These are phyloP conservation scores for Angomonas desouzai DNA, from an alignment of 208 protist genomes.

Conservation along the genomic window DNA sequence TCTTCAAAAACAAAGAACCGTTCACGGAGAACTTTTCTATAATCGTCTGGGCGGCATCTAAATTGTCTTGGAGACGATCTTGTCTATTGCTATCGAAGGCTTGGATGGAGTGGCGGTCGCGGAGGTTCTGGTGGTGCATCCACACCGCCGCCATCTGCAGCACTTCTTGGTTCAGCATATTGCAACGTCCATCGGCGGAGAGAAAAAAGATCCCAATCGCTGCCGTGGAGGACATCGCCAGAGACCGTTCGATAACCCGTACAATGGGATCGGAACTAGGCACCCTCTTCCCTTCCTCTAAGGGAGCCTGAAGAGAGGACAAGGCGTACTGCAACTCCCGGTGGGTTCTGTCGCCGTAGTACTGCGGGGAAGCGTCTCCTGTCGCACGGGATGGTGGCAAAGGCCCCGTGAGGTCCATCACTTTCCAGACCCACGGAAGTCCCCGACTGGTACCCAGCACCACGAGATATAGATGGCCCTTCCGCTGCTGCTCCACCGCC, in stretches of 20 bases:
- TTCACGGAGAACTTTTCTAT: background rate
- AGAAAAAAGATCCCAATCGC: background rate
- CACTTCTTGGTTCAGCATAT: conserved; percentile 3
- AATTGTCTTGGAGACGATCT: conserved; percentile 5
- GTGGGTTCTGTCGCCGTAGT: background rate
- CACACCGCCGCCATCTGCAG: background rate
- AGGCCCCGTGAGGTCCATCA: conserved; percentile 5
- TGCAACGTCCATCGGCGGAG: background rate
- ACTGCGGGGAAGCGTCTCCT: background rate
- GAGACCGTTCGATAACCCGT: background rate
- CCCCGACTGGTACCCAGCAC: background rate
- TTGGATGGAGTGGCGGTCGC: background rate
- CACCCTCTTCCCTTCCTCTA: background rate
- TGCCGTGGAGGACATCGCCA: conserved; percentile 1
- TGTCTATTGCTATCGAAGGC: background rate
- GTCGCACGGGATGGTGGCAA: background rate
- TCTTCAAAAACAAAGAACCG: conserved; percentile 1
- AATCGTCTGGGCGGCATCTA: background rate
- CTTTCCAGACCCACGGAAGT: conserved; percentile 5
- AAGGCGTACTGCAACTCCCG: background rate
- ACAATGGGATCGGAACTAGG: background rate
- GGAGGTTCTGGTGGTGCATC: background rate
- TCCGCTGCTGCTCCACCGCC: background rate
- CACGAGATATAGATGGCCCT: background rate
- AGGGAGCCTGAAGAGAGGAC: background rate